Evolutionary conservation across 2,329 filamentous ascomycete genomes (phyloP), one percentile per base, ranked within the genome.

Genomic region (Colletotrichum lentis): DNA sequence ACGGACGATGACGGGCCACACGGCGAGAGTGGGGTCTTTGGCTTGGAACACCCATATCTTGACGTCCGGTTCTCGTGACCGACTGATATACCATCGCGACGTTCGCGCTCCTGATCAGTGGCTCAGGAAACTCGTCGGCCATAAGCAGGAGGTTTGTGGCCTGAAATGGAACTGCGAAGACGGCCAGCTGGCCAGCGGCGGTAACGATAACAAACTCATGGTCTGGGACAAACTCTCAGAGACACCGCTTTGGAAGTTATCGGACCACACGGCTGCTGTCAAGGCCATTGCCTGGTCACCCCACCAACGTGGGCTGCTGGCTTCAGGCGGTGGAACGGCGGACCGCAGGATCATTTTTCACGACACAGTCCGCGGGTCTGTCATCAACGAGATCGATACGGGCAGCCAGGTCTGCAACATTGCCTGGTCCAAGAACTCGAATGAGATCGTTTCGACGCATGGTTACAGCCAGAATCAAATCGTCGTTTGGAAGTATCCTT

Each of bases 31-130:
- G 46, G 96, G 96, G 27, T 94, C 95, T 37, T 83, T 99, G 69
- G 96, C 96, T 0, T 99, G 96, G 96, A 99, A 99, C 75, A 94
- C 96, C 59, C 96, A 99, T 76, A 97, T 99, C 63, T 88, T 99
- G 24, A 97, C 94, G 0, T 98, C 96, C 3, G 96, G 96, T 24
- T 98, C 95, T 35, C 88, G 96, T 58, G 96, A 99, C 80, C 91
- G 96, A 41, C 83, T 93, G 12, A 99, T 99, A 69, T 96, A 96
- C 74, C 96, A 99, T 77, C 92, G 96, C 65, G 96, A 99, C 78
- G 96, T 99, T 31, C 90, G 96, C 67, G 92, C 92, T 44, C 93
- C 95, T 0, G 93, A 97, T 70, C 96, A 97, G 77, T 97, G 91
- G 86, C 82, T 97, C 41, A 88, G 90, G 66, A 94, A 94, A 75